phyloP scores from a whole-genome alignment of 805 yeast genomes.

The Kregervanrija delftensis region DNA sequence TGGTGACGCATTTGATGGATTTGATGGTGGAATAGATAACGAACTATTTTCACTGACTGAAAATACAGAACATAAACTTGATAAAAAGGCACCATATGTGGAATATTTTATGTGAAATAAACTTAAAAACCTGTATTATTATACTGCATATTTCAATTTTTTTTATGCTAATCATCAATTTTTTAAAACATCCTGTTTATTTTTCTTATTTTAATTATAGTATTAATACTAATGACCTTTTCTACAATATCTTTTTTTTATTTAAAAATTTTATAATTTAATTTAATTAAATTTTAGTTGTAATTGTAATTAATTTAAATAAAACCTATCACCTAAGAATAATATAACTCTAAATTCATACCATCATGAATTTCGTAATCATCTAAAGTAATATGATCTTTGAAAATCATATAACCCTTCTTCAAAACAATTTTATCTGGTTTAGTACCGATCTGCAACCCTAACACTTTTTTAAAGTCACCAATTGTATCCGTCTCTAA shows the following conservation, averaged over 20 bases:
- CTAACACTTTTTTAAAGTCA: conserved; percentile 79
- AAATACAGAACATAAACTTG: conserved; percentile 14
- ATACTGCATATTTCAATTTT: not conserved
- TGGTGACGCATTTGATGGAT: conserved; percentile 13
- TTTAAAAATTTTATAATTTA: too few species aligned
- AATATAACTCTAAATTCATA: conserved; percentile 77
- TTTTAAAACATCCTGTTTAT: too few species aligned
- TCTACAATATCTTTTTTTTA: too few species aligned
- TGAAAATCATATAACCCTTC: conserved; percentile 77
- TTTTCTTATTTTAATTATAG: too few species aligned
- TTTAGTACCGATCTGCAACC: conserved; percentile 75
- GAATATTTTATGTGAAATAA: conserved; percentile 32
- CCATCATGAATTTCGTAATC: conserved; percentile 94
- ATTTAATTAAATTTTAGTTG: too few species aligned
- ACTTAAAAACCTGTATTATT: not conserved
- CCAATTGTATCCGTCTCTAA: conserved; percentile 79
- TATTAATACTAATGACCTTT: too few species aligned
- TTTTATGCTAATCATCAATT: too few species aligned
- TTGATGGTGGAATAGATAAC: conserved; percentile 9
- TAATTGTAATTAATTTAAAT: not conserved
- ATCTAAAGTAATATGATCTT: conserved; percentile 86
- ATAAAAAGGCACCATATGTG: conserved; percentile 32
- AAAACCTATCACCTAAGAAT: conserved; percentile 32
- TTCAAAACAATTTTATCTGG: conserved; percentile 63
- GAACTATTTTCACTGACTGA: not conserved